A percentile compares a stretch with the other conserved stretches of the same genome.
Conservation (phyloP, 2,329 filamentous ascomycete species). For the Mollisiaceae sp. region DNA sequence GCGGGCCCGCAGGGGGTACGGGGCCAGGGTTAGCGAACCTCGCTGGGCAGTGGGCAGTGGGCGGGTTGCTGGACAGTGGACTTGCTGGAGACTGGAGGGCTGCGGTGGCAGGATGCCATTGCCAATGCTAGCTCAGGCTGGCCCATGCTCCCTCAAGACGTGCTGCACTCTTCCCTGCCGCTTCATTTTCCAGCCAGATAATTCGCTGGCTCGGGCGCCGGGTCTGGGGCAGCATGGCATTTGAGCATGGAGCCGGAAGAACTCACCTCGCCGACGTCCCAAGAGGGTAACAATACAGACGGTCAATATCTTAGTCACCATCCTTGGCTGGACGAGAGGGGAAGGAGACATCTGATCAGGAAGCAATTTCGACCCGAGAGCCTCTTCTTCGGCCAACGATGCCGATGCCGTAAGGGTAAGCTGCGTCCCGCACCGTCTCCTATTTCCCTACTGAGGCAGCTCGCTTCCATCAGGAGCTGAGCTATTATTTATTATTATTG, state of each 20-base stretch:
- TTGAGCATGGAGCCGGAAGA: constrained; percentile 8
- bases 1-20: constrained; percentile 7
- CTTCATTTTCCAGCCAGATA: neutral
- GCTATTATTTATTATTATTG: neutral
- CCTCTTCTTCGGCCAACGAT: neutral
- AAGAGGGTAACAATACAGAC: neutral
- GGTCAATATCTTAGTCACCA: constrained; percentile 6
- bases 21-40: neutral
- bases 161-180: neutral
- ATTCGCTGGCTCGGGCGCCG: neutral
- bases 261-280: constrained; percentile 6
- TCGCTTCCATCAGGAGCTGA: neutral
- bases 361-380: constrained; percentile 1
- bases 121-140: constrained; percentile 20
- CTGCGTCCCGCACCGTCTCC: neutral
- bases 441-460: neutral
- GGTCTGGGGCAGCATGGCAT: neutral
- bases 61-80: too few relatives aligned
- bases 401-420: neutral
- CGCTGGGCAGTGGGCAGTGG: too few relatives aligned
- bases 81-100: too few relatives aligned
- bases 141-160: constrained; percentile 12
- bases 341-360: constrained; percentile 4
- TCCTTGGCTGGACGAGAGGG: neutral
- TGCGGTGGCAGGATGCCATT: constrained; percentile 14